phyloP scores from a whole-genome alignment of 192 early-diverging fungal species.

The Coemansia sp. region DNA sequence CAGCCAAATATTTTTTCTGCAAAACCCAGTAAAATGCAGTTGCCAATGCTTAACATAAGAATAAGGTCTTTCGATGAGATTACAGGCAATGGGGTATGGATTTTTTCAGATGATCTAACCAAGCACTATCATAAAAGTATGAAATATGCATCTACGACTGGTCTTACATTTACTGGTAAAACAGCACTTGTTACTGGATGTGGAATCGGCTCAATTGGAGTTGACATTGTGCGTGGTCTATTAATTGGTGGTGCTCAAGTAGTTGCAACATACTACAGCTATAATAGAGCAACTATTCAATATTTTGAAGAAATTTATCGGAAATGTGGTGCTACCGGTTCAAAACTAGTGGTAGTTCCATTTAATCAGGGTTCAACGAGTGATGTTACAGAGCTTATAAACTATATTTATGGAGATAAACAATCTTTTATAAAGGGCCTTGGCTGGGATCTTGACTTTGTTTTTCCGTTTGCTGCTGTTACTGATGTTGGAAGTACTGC shows the following conservation, averaged over 20 bases:
- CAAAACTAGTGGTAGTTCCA: constrained; percentile 83
- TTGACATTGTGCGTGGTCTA: constrained; percentile 82
- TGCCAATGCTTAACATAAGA: constrained; percentile 24
- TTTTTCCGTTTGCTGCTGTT: constrained; percentile 93
- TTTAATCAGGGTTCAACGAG: constrained; percentile 90
- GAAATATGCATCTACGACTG: constrained; percentile 63
- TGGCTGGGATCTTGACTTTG: constrained; percentile 88
- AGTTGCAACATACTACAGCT: constrained; percentile 87
- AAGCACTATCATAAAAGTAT: constrained; percentile 80
- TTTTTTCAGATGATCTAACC: constrained; percentile 63
- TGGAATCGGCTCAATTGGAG: constrained; percentile 87
- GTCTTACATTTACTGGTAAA: constrained; percentile 79
- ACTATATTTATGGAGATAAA: constrained; percentile 73
- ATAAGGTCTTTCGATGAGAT: constrained; percentile 19
- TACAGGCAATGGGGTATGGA: constrained; percentile 63
- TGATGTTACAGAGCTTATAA: constrained; percentile 71
- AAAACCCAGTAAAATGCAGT: constrained; percentile 53
- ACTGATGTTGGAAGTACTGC: constrained; percentile 80
- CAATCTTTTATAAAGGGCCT: constrained; percentile 54
- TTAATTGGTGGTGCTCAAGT: constrained; percentile 89
- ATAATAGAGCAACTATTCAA: constrained; percentile 65
- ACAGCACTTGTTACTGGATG: constrained; percentile 88
- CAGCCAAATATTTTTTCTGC: constrained; percentile 59
- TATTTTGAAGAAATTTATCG: constrained; percentile 90
- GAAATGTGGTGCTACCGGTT: constrained; percentile 77